Conservation (phyloP, 805 yeast genomes). For the Wickerhamiella azyma region DNA sequence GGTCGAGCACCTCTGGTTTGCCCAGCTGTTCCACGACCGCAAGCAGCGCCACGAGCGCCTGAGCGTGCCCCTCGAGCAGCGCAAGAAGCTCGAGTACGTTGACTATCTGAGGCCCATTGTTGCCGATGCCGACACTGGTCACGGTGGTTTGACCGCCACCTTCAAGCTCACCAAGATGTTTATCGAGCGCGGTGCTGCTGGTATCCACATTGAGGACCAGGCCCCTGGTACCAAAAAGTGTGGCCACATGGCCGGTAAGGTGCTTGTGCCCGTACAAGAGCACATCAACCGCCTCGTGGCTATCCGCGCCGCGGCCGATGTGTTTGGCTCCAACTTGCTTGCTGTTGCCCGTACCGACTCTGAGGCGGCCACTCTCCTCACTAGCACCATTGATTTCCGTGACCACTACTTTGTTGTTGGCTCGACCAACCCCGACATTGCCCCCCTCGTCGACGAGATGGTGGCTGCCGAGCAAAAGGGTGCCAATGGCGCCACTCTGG, state of each 20-base stretch:
- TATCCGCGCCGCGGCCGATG: constrained; percentile 89
- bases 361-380: constrained; percentile 90
- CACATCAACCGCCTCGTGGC: constrained; percentile 91
- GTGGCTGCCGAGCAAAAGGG: constrained; percentile 70
- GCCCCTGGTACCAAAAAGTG: constrained; percentile 98
- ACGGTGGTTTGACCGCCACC: constrained; percentile 95
- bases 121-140: constrained; percentile 98
- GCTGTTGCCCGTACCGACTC: constrained; percentile 94
- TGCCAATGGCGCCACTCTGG: constrained; percentile 54
- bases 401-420: constrained; percentile 91
- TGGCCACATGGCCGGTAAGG: constrained; percentile 99
- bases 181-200: constrained; percentile 97
- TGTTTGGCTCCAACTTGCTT: constrained; percentile 72
- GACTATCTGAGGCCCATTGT: constrained; percentile 90
- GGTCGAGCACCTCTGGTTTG: constrained; percentile 92
- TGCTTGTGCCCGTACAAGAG: constrained; percentile 92
- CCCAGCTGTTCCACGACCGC: constrained; percentile 93
- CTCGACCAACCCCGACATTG: constrained; percentile 70
- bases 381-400: constrained; percentile 86
- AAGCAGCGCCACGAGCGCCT: constrained; percentile 81
- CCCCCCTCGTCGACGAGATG: constrained; percentile 64
- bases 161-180: constrained; percentile 91
- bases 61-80: constrained; percentile 43
- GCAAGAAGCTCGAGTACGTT: constrained; percentile 55
- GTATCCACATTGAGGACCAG: constrained; percentile 97